Percentiles rank a stretch among this genome's conserved stretches.
Conservation (phyloP, 1,139 yeast genomes). For the Kluyveromyces sp. region DNA sequence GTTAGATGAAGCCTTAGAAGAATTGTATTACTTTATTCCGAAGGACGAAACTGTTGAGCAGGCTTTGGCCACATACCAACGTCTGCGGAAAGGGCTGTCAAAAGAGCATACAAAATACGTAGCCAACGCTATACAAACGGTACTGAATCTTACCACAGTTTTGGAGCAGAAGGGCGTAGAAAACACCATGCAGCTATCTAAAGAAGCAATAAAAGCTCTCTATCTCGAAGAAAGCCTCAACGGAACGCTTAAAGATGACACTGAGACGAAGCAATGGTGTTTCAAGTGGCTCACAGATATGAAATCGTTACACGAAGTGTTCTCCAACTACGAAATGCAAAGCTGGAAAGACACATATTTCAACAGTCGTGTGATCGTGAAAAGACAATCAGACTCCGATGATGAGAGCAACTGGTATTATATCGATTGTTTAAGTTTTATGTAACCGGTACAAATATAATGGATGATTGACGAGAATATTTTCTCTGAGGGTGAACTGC, state of each 20-base stretch:
- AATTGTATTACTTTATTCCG: conserved; percentile 17
- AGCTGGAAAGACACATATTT: conserved; percentile 29
- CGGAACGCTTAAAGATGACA: conserved; percentile 13
- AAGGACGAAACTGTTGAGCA: conserved; percentile 15
- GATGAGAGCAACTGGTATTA: conserved; percentile 24
- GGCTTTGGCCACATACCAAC: conserved; percentile 18
- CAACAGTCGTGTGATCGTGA: conserved; percentile 21
- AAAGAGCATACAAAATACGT: conserved; percentile 8
- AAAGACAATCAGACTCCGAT: conserved; percentile 20
- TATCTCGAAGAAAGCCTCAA: conserved; percentile 21
- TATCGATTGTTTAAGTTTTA: conserved; percentile 22
- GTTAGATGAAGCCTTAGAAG: conserved; percentile 20
- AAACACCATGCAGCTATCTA: conserved; percentile 18
- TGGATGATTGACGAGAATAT: too few relatives aligned
- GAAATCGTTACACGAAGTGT: conserved; percentile 14
- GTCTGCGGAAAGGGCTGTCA: conserved; percentile 13
- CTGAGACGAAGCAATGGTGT: conserved; percentile 21
- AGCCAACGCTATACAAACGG: conserved; percentile 17
- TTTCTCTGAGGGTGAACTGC: neutral
- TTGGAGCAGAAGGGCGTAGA: conserved; percentile 24
- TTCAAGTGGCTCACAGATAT: conserved; percentile 25
- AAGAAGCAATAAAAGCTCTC: conserved; percentile 12
- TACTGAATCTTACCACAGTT: conserved; percentile 19
- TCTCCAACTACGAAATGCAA: conserved; percentile 28
- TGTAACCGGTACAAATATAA: conserved; percentile 15